Conservation (phyloP, 2,329 filamentous ascomycete species). For the Aspergillus spinulosporus region DNA sequence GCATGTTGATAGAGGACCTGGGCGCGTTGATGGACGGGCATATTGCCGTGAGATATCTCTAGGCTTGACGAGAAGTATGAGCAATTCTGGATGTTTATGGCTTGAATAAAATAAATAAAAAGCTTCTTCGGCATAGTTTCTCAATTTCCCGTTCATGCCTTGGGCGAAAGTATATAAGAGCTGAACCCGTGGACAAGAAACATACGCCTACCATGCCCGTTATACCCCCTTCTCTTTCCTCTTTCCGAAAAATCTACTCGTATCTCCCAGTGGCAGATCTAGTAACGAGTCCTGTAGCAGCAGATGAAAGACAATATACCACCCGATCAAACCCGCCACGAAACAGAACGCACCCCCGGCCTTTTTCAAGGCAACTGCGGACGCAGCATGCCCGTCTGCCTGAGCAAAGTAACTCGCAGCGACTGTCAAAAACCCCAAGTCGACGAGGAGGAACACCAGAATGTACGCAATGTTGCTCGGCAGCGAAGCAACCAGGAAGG, state of each 20-base stretch:
- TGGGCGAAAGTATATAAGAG: too few species aligned
- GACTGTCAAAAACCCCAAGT: not conserved
- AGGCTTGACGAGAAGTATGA: not conserved
- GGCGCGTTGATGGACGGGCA: slow-evolving; percentile 7
- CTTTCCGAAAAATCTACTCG: not conserved
- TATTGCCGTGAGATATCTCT: slow-evolving; percentile 9
- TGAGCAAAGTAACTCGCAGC: not conserved
- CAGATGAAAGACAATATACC: slow-evolving; percentile 9
- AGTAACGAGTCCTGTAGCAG: slow-evolving; percentile 7
- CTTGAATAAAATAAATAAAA: too few species aligned
- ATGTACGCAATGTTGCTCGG: not conserved
- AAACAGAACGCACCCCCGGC: slow-evolving; percentile 6
- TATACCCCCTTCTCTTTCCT: not conserved
- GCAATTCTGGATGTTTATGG: too few species aligned
- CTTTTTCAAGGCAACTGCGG: not conserved
- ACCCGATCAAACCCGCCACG: not conserved
- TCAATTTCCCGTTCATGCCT: too few species aligned
- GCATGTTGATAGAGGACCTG: slow-evolving; percentile 8
- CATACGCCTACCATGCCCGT: too few species aligned
- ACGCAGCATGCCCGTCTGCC: slow-evolving; percentile 6
- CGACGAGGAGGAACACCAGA: too few species aligned
- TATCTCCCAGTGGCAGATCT: slow-evolving; percentile 7
- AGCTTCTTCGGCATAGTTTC: too few species aligned
- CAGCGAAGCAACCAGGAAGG: not conserved
- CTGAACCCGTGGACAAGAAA: too few species aligned